phyloP scores from a whole-genome alignment of 2,329 filamentous ascomycete genomes.

The Falciphora oryzae region DNA sequence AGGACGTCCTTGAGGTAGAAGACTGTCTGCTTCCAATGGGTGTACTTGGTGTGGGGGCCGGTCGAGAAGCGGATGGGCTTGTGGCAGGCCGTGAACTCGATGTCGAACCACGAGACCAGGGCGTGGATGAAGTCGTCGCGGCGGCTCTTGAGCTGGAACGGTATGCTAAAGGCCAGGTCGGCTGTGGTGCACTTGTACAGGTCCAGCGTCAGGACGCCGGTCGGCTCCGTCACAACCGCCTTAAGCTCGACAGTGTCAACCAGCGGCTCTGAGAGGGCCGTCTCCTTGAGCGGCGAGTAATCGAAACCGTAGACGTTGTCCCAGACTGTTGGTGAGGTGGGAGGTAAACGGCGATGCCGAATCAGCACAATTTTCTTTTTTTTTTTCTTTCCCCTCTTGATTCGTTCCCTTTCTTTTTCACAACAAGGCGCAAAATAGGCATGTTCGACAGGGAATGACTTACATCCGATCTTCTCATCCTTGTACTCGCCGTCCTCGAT shows the following conservation, averaged over 20 bases:
- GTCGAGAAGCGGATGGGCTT: conserved; percentile 97
- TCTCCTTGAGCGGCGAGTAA: conserved; percentile 89
- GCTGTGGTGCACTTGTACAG: conserved; percentile 81
- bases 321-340: conserved; percentile 65
- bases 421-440: neutral
- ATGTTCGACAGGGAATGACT: conserved; percentile 30
- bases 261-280: conserved; percentile 88
- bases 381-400: too few species aligned
- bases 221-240: conserved; percentile 90
- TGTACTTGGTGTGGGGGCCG: conserved; percentile 97
- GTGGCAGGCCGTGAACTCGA: conserved; percentile 97
- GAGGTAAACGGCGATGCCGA: neutral
- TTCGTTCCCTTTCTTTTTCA: neutral
- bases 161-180: conserved; percentile 77
- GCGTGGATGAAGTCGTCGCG: conserved; percentile 95
- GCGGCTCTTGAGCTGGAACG: conserved; percentile 70
- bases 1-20: conserved; percentile 94
- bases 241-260: conserved; percentile 98
- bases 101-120: conserved; percentile 97
- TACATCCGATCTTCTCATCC: conserved; percentile 99
- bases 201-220: conserved; percentile 78
- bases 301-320: conserved; percentile 99
- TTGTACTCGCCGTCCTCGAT: conserved; percentile 99
- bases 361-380: neutral
- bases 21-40: conserved; percentile 99